Evolutionary conservation across 306 rosid genomes (phyloP), one percentile per base, ranked within the genome.

Genomic region (Lupinus albus): DNA sequence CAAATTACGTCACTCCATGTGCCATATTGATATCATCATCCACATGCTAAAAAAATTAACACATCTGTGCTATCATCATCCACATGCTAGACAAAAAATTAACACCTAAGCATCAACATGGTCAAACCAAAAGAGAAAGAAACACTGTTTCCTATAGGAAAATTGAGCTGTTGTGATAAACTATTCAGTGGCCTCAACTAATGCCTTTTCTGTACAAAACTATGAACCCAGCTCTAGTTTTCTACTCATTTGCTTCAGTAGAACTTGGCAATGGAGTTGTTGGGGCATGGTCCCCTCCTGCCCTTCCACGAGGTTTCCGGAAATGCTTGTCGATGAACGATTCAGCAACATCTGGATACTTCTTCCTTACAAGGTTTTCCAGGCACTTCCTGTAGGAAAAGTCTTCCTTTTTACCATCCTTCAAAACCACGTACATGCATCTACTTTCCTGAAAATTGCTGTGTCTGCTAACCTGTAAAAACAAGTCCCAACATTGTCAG

Each of bases 361-460:
- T 89, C 67, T 64, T 71, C 75, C 17, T 88, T 11, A 89, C 18
- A 0, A 75, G 67, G 73, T 78, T 88, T 3, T 80, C 96, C 44
- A 93, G 70, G 79, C 97, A 88, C 63, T 93, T 93, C 1, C 85
- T 67, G 45, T 88, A 89, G 0, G 98, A 93, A 38, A 93, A 93
- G 62, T 93, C 99, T 69, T 84, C 87, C 65, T 30, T 85, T 15
- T 6, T 72, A 17, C 97, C 97, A 55, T 88, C 94, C 10, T 95
- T 84, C 47, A 78, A 60, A 61, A 89, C 89, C 32, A 89, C 76
- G 4, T 81, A 88, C 11, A 93, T 81, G 78, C 99, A 93, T 70
- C 97, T 80, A 75, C 85, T 93, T 1, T 88, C 98, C 77, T 77
- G 91, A 64, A 84, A 88, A 68, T 41, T 79, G 63, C 78, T 73